Evolutionary conservation across 768 basidiomycete species (phyloP).

Genomic region (Lyophyllum atratum): DNA sequence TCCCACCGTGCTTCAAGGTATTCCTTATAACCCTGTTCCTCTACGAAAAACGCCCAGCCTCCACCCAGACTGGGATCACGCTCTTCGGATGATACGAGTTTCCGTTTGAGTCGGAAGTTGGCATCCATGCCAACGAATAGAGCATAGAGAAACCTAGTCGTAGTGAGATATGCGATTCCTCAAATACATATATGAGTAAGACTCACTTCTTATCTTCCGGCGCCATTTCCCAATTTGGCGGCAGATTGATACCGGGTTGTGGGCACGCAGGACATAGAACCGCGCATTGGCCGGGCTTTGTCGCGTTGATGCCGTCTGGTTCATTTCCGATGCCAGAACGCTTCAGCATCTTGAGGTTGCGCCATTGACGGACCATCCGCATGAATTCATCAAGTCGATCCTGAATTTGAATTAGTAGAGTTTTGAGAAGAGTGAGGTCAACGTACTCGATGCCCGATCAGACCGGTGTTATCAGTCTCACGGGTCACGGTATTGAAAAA

Average conservation of each 20-base stretch:
- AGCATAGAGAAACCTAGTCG: background rate
- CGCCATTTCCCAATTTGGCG: background rate
- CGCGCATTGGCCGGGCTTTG: background rate
- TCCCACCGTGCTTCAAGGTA: too few relatives aligned
- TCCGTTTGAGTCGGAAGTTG: too few relatives aligned
- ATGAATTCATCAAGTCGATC: background rate
- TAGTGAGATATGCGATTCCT: too few relatives aligned
- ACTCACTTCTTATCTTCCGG: conserved; percentile 14
- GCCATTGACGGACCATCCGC: too few relatives aligned
- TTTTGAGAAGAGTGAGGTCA: background rate
- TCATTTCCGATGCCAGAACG: background rate
- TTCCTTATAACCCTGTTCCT: too few relatives aligned
- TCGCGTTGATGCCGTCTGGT: background rate
- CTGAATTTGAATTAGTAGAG: background rate
- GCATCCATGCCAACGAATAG: too few relatives aligned
- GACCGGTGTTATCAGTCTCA: too few relatives aligned
- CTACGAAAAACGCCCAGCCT: too few relatives aligned
- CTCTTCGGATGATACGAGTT: too few relatives aligned
- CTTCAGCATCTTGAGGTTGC: too few relatives aligned
- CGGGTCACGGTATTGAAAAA: background rate
- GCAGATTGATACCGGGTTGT: background rate
- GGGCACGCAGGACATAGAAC: background rate
- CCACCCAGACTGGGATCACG: too few relatives aligned
- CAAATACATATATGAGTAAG: too few relatives aligned
- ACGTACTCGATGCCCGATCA: background rate